Conservation (phyloP, 768 basidiomycete species). For the Russula ochroleuca region DNA sequence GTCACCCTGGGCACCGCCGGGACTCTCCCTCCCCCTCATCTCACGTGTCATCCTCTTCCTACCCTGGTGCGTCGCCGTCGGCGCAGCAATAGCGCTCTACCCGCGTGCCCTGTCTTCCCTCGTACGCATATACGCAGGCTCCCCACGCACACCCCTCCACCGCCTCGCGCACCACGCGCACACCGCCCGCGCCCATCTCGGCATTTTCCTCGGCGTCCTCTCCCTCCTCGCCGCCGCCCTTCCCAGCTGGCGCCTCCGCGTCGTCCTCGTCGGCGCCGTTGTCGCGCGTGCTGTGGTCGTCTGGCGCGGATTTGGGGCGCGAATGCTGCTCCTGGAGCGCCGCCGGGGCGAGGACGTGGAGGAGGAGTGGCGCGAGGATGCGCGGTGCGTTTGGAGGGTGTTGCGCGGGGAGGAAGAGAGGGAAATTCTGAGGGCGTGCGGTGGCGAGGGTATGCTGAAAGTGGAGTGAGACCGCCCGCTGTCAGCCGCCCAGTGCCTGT, state of each 20-base stretch:
- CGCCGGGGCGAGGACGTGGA: not conserved
- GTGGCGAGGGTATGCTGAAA: not conserved
- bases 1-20: not conserved
- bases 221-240: not conserved
- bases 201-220: slow-evolving; percentile 20
- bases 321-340: not conserved
- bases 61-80: slow-evolving; percentile 25
- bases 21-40: slow-evolving; percentile 1
- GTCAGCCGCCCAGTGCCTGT: not conserved
- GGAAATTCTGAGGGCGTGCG: slow-evolving; percentile 14
- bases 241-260: slow-evolving; percentile 1
- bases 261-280: not conserved
- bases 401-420: slow-evolving; percentile 22
- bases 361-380: slow-evolving; percentile 21
- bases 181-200: slow-evolving; percentile 20
- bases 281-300: slow-evolving; percentile 4
- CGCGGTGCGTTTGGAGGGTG: slow-evolving; percentile 23
- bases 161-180: slow-evolving; percentile 28
- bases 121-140: slow-evolving; percentile 12
- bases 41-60: slow-evolving; percentile 22
- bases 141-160: slow-evolving; percentile 16
- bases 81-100: slow-evolving; percentile 15
- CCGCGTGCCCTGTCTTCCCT: slow-evolving; percentile 14
- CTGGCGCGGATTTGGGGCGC: slow-evolving; percentile 10
- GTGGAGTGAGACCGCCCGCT: slow-evolving; percentile 14